Conservation (phyloP, 768 basidiomycete species). For the Trametes cinnabarina region DNA sequence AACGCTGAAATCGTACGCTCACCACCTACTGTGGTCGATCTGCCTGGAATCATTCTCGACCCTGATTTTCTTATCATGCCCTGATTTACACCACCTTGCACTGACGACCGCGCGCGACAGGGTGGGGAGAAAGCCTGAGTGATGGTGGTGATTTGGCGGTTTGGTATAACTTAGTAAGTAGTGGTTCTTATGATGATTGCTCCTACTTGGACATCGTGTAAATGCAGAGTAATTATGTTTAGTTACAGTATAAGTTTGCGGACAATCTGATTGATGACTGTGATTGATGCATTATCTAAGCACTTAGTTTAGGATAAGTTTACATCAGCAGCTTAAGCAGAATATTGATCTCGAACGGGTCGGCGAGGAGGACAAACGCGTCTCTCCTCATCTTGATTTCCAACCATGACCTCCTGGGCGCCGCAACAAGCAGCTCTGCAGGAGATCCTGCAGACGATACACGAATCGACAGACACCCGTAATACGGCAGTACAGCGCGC, state of each 20-base stretch:
- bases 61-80: neutral
- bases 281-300: neutral
- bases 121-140: neutral
- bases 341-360: constrained; percentile 3
- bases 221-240: no score
- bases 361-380: constrained; percentile 21
- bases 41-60: neutral
- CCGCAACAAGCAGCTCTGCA: constrained; percentile 84
- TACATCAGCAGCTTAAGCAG: constrained; percentile 4
- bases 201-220: no score
- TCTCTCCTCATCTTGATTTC: constrained; percentile 19
- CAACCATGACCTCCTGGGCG: constrained; percentile 63
- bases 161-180: neutral
- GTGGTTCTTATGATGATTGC: no score
- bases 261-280: neutral
- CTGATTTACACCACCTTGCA: no score
- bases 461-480: constrained; percentile 82
- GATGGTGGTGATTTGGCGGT: neutral
- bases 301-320: constrained; percentile 12
- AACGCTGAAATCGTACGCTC: neutral
- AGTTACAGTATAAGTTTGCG: no score
- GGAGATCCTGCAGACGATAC: constrained; percentile 90
- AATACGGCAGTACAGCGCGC: constrained; percentile 64
- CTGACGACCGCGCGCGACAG: neutral
- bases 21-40: constrained; percentile 1